A percentile compares a stretch with the other conserved stretches of the same genome.
These are phyloP conservation scores for Syzygium aromaticum DNA, from an alignment of 345 rosid species.

Conservation along the genomic window DNA sequence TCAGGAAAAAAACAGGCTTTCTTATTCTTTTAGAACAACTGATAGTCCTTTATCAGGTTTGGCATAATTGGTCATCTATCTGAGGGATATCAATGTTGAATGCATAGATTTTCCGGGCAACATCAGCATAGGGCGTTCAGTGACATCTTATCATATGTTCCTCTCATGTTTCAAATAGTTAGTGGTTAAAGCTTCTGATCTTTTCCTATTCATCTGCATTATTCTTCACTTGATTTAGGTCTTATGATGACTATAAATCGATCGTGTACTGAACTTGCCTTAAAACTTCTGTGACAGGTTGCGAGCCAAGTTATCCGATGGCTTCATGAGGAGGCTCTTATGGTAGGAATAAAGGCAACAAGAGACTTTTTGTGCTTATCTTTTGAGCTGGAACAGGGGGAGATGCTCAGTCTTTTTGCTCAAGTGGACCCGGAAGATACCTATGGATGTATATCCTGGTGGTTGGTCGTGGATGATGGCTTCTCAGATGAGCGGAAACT, in stretches of 20 bases:
- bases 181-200: background rate
- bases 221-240: background rate
- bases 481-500: constrained; percentile 51
- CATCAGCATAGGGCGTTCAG: background rate
- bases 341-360: constrained; percentile 68
- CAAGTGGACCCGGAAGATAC: constrained; percentile 71
- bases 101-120: background rate
- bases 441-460: constrained; percentile 82
- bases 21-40: background rate
- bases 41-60: background rate
- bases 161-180: too few species aligned
- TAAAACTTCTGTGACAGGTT: constrained; percentile 30
- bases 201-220: background rate
- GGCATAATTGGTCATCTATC: background rate
- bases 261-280: background rate
- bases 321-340: constrained; percentile 86
- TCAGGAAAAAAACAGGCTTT: background rate
- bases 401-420: constrained; percentile 71
- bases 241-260: background rate
- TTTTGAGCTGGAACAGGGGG: constrained; percentile 80
- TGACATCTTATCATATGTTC: background rate
- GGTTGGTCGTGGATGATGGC: constrained; percentile 81
- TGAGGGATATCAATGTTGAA: background rate
- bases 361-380: constrained; percentile 66
- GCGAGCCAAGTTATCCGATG: constrained; percentile 94